A percentile compares a stretch with the other conserved stretches of the same genome.
Conservation (phyloP, 2,329 filamentous ascomycete species). For the Aspergillus ochraceus region DNA sequence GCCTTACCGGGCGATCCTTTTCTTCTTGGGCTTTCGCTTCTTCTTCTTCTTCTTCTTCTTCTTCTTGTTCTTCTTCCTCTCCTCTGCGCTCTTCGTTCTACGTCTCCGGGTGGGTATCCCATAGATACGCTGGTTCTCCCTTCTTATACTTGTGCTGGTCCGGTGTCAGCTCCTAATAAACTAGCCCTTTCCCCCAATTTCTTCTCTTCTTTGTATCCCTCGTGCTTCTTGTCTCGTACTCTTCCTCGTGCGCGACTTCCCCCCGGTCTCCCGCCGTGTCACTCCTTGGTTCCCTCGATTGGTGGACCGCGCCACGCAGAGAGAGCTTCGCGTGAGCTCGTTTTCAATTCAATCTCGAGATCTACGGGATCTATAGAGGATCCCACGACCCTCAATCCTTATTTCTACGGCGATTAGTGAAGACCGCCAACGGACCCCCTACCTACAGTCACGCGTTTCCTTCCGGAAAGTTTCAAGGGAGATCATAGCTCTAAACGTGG, state of each 20-base stretch:
- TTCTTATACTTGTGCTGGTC: too few species aligned
- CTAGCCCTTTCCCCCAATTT: too few species aligned
- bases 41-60: not conserved
- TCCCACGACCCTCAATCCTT: not conserved
- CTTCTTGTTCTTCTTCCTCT: not conserved
- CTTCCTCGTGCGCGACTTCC: too few species aligned
- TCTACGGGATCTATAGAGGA: not conserved
- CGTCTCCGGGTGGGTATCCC: not conserved
- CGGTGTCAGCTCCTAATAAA: too few species aligned
- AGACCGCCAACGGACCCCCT: not conserved
- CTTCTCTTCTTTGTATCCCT: too few species aligned
- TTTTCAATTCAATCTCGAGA: not conserved
- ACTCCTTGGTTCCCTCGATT: not conserved
- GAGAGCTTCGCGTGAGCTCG: not conserved
- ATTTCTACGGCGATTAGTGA: not conserved
- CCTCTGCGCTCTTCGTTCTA: slow-evolving; percentile 1
- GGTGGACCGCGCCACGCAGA: not conserved
- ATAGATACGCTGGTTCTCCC: not conserved
- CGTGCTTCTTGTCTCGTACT: too few species aligned
- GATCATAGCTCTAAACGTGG: not conserved
- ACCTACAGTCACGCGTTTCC: not conserved
- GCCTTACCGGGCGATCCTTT: slow-evolving; percentile 8
- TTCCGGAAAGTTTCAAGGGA: not conserved
- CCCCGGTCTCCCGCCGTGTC: not conserved
- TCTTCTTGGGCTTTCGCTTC: slow-evolving; percentile 5